Conservation (phyloP, 1,284 basidiomycete genomes). For the Ceratobasidium sp. region DNA sequence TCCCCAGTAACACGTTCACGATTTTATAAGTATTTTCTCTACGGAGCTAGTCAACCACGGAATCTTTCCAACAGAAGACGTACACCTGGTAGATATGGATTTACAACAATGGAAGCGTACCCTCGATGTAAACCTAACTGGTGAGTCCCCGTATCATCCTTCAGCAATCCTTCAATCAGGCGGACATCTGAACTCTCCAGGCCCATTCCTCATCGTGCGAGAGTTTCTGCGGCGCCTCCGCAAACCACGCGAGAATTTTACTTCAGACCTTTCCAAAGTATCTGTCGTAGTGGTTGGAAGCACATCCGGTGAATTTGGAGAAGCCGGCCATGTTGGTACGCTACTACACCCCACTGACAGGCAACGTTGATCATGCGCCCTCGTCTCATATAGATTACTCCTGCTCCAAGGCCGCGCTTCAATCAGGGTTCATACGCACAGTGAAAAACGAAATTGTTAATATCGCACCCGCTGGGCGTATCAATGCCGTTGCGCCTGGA, state of each 20-base stretch:
- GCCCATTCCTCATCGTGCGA: slow-evolving; percentile 72
- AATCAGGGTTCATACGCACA: slow-evolving; percentile 77
- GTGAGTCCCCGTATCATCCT: slow-evolving; percentile 52
- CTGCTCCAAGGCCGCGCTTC: slow-evolving; percentile 66
- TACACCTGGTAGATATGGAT: slow-evolving; percentile 71
- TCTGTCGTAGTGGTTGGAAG: slow-evolving; percentile 77
- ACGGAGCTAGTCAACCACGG: slow-evolving; percentile 73
- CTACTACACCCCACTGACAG: slow-evolving; percentile 54
- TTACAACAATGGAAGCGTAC: slow-evolving; percentile 76
- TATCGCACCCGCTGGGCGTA: slow-evolving; percentile 76
- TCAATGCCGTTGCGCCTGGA: slow-evolving; percentile 80
- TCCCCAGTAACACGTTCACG: background rate
- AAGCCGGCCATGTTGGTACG: slow-evolving; percentile 76
- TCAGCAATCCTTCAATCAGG: background rate
- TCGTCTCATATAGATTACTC: slow-evolving; percentile 28
- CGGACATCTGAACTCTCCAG: slow-evolving; percentile 12
- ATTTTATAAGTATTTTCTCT: slow-evolving; percentile 61
- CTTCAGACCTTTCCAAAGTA: slow-evolving; percentile 64
- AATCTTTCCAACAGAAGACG: slow-evolving; percentile 65
- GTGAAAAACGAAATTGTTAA: slow-evolving; percentile 86
- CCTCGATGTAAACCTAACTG: slow-evolving; percentile 74
- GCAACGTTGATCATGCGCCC: too few species aligned
- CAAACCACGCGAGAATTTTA: slow-evolving; percentile 57
- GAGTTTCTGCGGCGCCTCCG: slow-evolving; percentile 71
- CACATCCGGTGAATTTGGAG: slow-evolving; percentile 80